These are phyloP conservation scores for Russula olivacea DNA, from an alignment of 768 basidiomycete species.

Conservation along the genomic window DNA sequence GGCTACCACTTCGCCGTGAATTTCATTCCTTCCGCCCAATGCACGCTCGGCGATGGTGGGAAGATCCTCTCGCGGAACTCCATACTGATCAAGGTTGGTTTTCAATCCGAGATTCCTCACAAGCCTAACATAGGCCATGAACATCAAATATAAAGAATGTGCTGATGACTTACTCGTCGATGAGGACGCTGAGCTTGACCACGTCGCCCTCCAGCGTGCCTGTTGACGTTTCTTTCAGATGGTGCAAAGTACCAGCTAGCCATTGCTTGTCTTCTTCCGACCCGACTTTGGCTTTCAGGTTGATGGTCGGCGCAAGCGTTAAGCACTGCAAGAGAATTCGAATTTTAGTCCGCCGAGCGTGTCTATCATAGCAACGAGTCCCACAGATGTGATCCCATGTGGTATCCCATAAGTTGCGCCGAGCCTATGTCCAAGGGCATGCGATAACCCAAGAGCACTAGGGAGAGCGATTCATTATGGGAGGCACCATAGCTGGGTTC, in stretches of 20 bases:
- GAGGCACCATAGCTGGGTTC: background rate
- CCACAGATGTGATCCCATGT: constrained; percentile 79
- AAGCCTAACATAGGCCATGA: constrained; percentile 39
- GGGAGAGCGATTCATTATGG: background rate
- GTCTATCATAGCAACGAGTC: constrained; percentile 22
- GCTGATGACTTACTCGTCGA: constrained; percentile 43
- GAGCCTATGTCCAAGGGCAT: constrained; percentile 66
- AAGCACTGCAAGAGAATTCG: constrained; percentile 45
- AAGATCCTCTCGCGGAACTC: constrained; percentile 54
- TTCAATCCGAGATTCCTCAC: constrained; percentile 54
- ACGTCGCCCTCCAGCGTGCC: constrained; percentile 63
- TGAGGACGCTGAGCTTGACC: constrained; percentile 44
- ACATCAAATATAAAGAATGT: background rate
- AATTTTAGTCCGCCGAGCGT: background rate
- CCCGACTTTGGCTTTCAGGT: constrained; percentile 50
- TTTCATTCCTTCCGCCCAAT: constrained; percentile 40
- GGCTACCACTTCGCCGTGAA: constrained; percentile 40
- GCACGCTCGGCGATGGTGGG: constrained; percentile 47
- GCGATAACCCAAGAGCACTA: constrained; percentile 69
- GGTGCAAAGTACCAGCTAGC: constrained; percentile 51
- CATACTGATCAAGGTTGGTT: constrained; percentile 52
- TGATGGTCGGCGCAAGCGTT: constrained; percentile 60
- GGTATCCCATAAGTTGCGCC: constrained; percentile 71
- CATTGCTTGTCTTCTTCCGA: constrained; percentile 57
- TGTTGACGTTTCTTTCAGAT: constrained; percentile 53